Base-by-base conservation (phyloP, 257 asterid genomes). In the Rehmannia glutinosa region DNA sequence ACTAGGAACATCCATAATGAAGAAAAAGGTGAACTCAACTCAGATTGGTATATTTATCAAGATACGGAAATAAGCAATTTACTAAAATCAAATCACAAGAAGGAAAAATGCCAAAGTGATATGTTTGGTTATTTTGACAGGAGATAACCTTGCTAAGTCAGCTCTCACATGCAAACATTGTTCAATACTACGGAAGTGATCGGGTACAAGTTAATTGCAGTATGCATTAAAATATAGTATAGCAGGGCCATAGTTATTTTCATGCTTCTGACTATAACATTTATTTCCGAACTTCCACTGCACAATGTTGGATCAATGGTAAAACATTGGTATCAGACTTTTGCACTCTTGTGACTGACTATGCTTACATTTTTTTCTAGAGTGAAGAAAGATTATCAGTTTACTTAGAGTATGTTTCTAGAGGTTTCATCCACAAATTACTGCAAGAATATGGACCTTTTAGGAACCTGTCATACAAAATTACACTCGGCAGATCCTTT, bases 391-490 rank as follows among this genome's bases (percentile, higher is more conserved):
- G 92, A 41, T 73, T 93, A 63, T 87, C 97, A 8, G 97, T 93
- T 58, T 88, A 86, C 78, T 75, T 93, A 87, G 98, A 93, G 78
- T 93, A 86, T 36, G 97, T 93, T 45, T 93, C 98, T 27, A 97
- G 98, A 66, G 98, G 98, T 51, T 93, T 97, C 51, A 93, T 93
- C 77, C 95, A 90, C 80, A 93, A 93, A 81, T 72, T 93, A 64
- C 79, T 93, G 62, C 98, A 90, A 79, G 98, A 93, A 69, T 93
- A 93, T 56, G 98, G 98, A 43, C 51, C 94, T 25, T 93, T 93
- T 77, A 78, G 83, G 98, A 93, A 74, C 96, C 98, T 10, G 97
- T 93, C 33, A 88, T 93, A 53, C 98, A 93, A 73, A 93, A 90
- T 77, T 93, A 90, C 78, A 84, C 97, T 5, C 79, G 98, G 57